Percentiles rank a stretch among this genome's conserved stretches.
Conservation (phyloP, 176 grass and related monocot genomes). For the Saccharum spontaneum region DNA sequence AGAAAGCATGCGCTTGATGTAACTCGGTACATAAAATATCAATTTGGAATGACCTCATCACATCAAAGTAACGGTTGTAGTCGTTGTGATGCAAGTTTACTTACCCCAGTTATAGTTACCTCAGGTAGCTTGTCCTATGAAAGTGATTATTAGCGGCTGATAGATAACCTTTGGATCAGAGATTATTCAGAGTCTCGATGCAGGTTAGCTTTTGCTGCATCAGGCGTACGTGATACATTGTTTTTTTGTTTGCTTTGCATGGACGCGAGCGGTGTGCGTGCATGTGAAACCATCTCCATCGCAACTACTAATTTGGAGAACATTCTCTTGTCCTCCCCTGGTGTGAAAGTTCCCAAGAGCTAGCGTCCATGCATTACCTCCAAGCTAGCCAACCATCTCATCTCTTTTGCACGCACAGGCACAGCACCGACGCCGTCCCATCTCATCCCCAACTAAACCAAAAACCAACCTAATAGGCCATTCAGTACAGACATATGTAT, state of each 20-base stretch:
- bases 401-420: constrained; percentile 24
- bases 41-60: neutral
- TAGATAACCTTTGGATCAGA: neutral
- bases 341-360: constrained; percentile 33
- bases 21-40: neutral
- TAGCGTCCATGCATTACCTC: constrained; percentile 43
- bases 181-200: neutral
- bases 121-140: neutral
- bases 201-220: neutral
- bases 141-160: neutral
- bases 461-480: constrained; percentile 13
- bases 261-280: neutral
- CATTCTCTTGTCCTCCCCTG: constrained; percentile 47
- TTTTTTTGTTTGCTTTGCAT: constrained; percentile 29
- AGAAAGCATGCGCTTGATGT: neutral
- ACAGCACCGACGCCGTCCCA: neutral
- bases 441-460: constrained; percentile 2
- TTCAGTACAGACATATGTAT: neutral
- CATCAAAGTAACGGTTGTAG: neutral
- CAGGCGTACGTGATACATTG: neutral
- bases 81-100: neutral
- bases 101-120: neutral
- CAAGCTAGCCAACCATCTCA: constrained; percentile 29
- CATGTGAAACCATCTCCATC: constrained; percentile 33
- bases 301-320: constrained; percentile 45